Percentiles rank a stretch among this genome's conserved stretches.
These are phyloP conservation scores for Acer yangbiense DNA, from an alignment of 345 rosid genomes.

Conservation along the genomic window DNA sequence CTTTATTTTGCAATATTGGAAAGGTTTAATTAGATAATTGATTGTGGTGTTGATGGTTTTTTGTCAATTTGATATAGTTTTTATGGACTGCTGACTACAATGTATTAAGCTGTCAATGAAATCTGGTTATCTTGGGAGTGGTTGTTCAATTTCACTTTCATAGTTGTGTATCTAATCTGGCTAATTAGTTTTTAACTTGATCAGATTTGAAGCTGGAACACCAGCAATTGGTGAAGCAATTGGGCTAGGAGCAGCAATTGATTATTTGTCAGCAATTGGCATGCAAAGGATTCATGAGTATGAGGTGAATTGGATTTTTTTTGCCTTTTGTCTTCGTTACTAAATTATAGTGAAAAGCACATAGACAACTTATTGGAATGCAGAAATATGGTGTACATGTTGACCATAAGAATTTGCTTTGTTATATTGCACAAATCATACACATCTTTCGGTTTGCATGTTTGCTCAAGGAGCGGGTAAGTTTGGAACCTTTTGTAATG, in stretches of 20 bases:
- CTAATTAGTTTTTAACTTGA: conserved; percentile 15
- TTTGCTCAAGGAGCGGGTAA: background rate
- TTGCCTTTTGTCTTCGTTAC: background rate
- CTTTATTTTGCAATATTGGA: no score
- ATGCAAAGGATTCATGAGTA: conserved; percentile 85
- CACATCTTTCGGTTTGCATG: background rate
- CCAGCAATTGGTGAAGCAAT: conserved; percentile 98
- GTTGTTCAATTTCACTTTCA: background rate
- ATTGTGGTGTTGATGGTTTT: no score
- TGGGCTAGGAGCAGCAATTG: conserved; percentile 93
- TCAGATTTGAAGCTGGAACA: conserved; percentile 98
- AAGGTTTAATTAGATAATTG: no score
- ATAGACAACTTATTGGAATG: background rate
- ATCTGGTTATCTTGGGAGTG: background rate
- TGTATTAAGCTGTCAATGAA: background rate
- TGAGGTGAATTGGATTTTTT: conserved; percentile 51
- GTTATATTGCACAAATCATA: background rate
- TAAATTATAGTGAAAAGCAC: background rate
- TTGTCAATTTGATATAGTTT: no score
- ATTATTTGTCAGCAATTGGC: conserved; percentile 79
- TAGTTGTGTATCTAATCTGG: background rate
- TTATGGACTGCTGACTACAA: no score
- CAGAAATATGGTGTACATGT: background rate
- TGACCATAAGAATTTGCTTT: background rate
- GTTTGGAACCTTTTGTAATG: background rate